Evolutionary conservation across 176 grass and related monocot species (phyloP), one percentile per base, ranked within the genome.

Genomic region (Avena sativa): DNA sequence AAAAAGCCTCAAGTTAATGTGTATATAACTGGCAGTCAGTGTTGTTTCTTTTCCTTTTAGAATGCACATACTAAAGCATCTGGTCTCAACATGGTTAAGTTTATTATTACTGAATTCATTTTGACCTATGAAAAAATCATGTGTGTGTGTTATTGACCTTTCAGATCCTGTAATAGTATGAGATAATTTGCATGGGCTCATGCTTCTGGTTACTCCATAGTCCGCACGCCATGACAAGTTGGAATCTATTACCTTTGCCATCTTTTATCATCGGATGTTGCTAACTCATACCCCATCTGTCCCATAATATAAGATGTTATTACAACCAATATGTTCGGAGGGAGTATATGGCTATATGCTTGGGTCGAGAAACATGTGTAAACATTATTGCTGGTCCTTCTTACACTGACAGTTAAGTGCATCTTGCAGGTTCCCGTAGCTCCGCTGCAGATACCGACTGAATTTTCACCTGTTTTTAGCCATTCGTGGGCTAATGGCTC

Each of bases 401-500:
- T 74, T 92, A 1, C 72, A 80, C 65, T 90, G 63, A 94, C 76
- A 2, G 55, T 49, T 21, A 76, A 75, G 51, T 81, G 23, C 32
- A 50, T 32, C 78, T 86, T 88, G 74, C 92, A 99, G 97, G 89
- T 87, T 82, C 94, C 94, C 71, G 84, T 93, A 73, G 55, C 86
- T 47, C 97, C 97, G 20, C 57, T 99, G 74, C 85, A 89, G 51
- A 93, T 80, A 94, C 84, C 71, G 44, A 76, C 60, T 81, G 93
- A 95, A 67, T 52, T 79, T 80, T 60, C 87, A 64, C 77, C 86
- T 6, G 78, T 82, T 83, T 92, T 93, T 46, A 82, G 83, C 81
- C 83, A 93, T 81, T 74, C 81, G 4, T 76, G 80, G 64, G 83
- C 59, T 59, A 92, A 93, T 87, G 85, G 87, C 63, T 91, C 82